A percentile compares a stretch with the other conserved stretches of the same genome.
phyloP scores from a whole-genome alignment of 108 stramenopile genomes.

The Nitzschia inconspicua region DNA sequence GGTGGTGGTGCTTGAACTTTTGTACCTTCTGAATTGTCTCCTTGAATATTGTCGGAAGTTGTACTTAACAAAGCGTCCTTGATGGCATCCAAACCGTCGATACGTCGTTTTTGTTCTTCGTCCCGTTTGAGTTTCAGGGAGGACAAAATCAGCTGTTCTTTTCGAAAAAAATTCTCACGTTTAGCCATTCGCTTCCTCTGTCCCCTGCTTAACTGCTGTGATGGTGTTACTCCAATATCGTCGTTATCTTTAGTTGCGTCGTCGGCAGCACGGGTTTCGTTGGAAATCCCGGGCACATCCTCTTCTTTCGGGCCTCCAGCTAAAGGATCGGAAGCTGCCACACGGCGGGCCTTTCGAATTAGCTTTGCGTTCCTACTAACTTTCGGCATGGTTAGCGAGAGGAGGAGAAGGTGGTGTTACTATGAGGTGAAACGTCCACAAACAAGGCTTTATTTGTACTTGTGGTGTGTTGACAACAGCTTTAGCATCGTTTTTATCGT shows the following conservation, averaged over 20 bases:
- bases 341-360: slow-evolving; percentile 18
- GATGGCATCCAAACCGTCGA: slow-evolving; percentile 81
- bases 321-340: slow-evolving; percentile 14
- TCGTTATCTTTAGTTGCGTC: slow-evolving; percentile 3
- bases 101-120: slow-evolving; percentile 72
- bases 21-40: not conserved
- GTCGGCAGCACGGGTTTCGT: not conserved
- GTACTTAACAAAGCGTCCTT: slow-evolving; percentile 55
- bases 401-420: too few relatives aligned
- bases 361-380: slow-evolving; percentile 22
- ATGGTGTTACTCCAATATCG: not conserved
- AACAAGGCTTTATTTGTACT: too few relatives aligned
- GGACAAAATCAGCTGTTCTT: slow-evolving; percentile 75
- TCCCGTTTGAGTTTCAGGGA: slow-evolving; percentile 53
- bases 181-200: slow-evolving; percentile 78
- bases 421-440: too few relatives aligned
- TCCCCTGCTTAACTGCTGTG: slow-evolving; percentile 60
- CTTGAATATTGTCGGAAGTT: not conserved
- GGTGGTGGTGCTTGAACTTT: not conserved
- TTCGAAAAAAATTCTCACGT: slow-evolving; percentile 71
- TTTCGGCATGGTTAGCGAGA: too few relatives aligned
- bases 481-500: too few relatives aligned
- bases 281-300: not conserved
- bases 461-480: too few relatives aligned
- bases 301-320: not conserved